Conservation (phyloP, 495 filamentous ascomycete genomes). For the Aspergillus homomorphus region DNA sequence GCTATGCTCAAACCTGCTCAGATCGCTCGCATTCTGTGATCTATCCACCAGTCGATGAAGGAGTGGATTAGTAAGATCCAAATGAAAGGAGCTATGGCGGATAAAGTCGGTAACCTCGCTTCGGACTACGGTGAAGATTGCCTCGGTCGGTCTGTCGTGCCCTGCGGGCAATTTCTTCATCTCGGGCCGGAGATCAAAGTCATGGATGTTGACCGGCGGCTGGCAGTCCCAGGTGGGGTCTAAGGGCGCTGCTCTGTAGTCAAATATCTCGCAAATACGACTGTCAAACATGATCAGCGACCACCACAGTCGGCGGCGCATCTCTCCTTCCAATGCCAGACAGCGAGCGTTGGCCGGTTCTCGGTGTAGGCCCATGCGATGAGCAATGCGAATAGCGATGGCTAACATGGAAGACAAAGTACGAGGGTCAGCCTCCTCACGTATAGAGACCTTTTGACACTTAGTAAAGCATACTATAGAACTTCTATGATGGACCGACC, state of each 20-base stretch:
- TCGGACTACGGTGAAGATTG: conserved; percentile 49
- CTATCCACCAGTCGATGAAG: not conserved
- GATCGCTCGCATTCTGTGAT: not conserved
- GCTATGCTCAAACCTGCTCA: not conserved
- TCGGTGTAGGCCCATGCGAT: conserved; percentile 51
- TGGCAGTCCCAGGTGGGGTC: conserved; percentile 55
- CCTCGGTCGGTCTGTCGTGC: conserved; percentile 43
- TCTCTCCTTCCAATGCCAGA: conserved; percentile 50
- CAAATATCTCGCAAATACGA: conserved; percentile 47
- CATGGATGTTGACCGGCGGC: conserved; percentile 53
- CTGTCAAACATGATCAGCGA: conserved; percentile 49
- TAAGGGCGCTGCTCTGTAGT: conserved; percentile 34
- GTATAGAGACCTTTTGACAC: conserved; percentile 47
- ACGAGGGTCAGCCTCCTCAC: conserved; percentile 43
- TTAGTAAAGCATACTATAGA: not conserved
- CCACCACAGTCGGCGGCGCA: conserved; percentile 62
- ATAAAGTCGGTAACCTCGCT: conserved; percentile 48
- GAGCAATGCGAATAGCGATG: conserved; percentile 52
- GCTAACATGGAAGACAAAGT: conserved; percentile 53
- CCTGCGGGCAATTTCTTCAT: conserved; percentile 42
- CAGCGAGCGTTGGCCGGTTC: conserved; percentile 35
- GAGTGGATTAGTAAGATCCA: not conserved
- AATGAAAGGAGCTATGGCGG: conserved; percentile 42
- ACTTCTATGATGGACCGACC: conserved; percentile 34
- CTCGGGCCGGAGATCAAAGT: conserved; percentile 51